Conservation (phyloP, 306 rosid genomes). For the Abrus pulchellus region DNA sequence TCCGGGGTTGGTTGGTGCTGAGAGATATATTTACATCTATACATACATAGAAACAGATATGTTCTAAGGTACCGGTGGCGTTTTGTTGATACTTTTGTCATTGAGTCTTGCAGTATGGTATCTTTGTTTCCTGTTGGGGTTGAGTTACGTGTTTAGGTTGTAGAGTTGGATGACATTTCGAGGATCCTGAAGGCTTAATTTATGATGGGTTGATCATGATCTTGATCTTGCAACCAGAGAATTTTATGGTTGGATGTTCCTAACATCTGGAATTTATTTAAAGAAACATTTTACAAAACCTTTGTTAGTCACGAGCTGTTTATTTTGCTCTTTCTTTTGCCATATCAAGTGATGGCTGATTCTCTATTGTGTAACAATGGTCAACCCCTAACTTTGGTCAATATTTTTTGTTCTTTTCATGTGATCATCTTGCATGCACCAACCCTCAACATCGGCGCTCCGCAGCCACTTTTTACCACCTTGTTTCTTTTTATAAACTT, state of each 20-base stretch:
- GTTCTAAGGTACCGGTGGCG: conserved; percentile 60
- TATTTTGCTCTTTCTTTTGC: conserved; percentile 38
- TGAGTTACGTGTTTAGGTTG: conserved; percentile 58
- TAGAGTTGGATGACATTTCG: conserved; percentile 76
- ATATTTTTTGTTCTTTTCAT: neutral
- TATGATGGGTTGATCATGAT: conserved; percentile 46
- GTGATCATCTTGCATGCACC: neutral
- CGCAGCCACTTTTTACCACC: neutral
- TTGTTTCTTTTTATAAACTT: neutral
- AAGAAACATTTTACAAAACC: conserved; percentile 47
- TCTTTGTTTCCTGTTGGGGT: conserved; percentile 47
- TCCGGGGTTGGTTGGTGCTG: conserved; percentile 52
- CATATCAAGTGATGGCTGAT: conserved; percentile 5
- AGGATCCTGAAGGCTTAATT: conserved; percentile 69
- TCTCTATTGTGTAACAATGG: neutral
- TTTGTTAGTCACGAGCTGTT: conserved; percentile 37
- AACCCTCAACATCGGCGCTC: neutral
- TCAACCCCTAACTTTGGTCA: neutral
- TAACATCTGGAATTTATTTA: conserved; percentile 49
- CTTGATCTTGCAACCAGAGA: conserved; percentile 44
- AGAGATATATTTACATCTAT: conserved; percentile 72
- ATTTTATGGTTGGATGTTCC: conserved; percentile 58
- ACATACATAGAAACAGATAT: conserved; percentile 72
- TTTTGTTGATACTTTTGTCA: conserved; percentile 59
- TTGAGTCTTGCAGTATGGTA: conserved; percentile 53